phyloP scores from a whole-genome alignment of 192 early-diverging fungal species.

The Dissophora globulifera region DNA sequence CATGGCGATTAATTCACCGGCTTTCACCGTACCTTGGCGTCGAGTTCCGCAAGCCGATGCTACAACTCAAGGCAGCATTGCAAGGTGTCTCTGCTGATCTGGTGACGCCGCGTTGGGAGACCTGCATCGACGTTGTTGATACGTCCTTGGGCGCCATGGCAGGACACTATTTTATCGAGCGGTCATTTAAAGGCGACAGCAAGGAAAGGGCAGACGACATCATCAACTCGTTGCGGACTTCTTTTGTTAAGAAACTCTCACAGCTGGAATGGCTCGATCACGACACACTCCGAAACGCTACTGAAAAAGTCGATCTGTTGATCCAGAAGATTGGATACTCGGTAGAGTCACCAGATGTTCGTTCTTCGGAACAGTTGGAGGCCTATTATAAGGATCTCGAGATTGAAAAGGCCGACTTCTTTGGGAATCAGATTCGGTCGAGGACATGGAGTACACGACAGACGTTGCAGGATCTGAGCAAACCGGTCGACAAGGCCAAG shows the following conservation, averaged over 20 bases:
- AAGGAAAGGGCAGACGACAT: constrained; percentile 61
- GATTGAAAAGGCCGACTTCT: constrained; percentile 61
- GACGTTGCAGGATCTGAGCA: constrained; percentile 25
- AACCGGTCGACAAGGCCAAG: constrained; percentile 57
- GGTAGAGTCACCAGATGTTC: constrained; percentile 65
- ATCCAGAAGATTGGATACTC: constrained; percentile 73
- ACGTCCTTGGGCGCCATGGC: constrained; percentile 47
- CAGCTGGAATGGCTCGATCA: constrained; percentile 70
- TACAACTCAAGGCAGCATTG: constrained; percentile 45
- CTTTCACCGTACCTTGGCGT: constrained; percentile 55
- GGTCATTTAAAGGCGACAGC: constrained; percentile 56
- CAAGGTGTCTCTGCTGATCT: constrained; percentile 58
- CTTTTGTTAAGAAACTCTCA: constrained; percentile 55
- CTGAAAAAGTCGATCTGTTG: constrained; percentile 68
- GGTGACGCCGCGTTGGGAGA: constrained; percentile 62
- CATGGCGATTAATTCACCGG: constrained; percentile 56
- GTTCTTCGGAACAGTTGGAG: constrained; percentile 54
- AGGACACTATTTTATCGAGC: constrained; percentile 56
- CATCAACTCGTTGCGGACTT: constrained; percentile 54
- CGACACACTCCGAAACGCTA: constrained; percentile 59
- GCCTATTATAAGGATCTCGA: constrained; percentile 64
- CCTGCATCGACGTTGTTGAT: constrained; percentile 52
- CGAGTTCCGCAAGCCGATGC: constrained; percentile 53
- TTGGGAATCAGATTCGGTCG: constrained; percentile 68
- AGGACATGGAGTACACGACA: constrained; percentile 52